Evolutionary conservation across 2,329 filamentous ascomycete genomes (phyloP).

Genomic region (Claviceps fusiformis): DNA sequence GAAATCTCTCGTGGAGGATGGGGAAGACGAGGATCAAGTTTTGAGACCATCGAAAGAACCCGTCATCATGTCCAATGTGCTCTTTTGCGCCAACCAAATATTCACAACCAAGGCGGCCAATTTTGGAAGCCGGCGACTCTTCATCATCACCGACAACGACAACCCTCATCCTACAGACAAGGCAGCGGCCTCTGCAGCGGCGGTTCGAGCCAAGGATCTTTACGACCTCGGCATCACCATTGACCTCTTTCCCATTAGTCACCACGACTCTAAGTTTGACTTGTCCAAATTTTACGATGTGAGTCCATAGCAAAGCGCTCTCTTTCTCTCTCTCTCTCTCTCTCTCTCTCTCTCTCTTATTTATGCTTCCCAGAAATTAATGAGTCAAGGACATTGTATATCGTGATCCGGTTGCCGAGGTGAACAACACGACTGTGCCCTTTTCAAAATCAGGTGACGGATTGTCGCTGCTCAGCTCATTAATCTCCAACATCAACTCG

Average conservation of each 20-base stretch:
- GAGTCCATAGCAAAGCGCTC: slow-evolving; percentile 14
- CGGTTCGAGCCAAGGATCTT: slow-evolving; percentile 81
- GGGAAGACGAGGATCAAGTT: slow-evolving; percentile 55
- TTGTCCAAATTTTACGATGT: slow-evolving; percentile 84
- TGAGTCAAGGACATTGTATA: slow-evolving; percentile 71
- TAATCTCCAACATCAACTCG: slow-evolving; percentile 81
- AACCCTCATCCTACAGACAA: slow-evolving; percentile 67
- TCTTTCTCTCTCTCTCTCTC: too few species aligned
- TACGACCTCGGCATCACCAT: slow-evolving; percentile 89
- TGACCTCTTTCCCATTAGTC: slow-evolving; percentile 82
- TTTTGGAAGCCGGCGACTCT: slow-evolving; percentile 83
- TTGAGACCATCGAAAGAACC: slow-evolving; percentile 55
- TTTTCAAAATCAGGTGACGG: slow-evolving; percentile 59
- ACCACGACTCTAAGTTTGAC: slow-evolving; percentile 58
- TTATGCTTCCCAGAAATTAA: not conserved
- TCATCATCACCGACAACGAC: slow-evolving; percentile 91
- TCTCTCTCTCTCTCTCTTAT: too few species aligned
- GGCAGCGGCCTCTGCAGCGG: slow-evolving; percentile 57
- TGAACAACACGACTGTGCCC: slow-evolving; percentile 38
- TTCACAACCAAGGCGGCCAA: slow-evolving; percentile 93
- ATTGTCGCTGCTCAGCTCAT: slow-evolving; percentile 61
- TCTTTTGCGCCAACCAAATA: slow-evolving; percentile 92
- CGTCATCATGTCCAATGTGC: slow-evolving; percentile 72
- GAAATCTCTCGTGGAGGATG: slow-evolving; percentile 63
- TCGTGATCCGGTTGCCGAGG: slow-evolving; percentile 58